Evolutionary conservation across 768 basidiomycete genomes (phyloP).

Genomic region (Astraeus odoratus): DNA sequence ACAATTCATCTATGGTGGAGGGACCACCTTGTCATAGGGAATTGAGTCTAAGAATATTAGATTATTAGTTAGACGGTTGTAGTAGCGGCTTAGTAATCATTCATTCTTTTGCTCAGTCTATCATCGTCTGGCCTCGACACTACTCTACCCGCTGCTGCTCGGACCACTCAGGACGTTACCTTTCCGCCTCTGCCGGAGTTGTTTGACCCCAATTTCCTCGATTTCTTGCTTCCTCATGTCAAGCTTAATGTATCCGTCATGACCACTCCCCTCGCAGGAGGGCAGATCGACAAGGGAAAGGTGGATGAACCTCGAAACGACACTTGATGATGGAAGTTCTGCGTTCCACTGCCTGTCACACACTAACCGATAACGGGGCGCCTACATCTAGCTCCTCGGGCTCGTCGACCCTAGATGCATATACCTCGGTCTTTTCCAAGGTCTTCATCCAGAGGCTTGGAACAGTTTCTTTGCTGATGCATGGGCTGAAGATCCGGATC

Average conservation of each 20-base stretch:
- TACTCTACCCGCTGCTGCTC: constrained; percentile 9
- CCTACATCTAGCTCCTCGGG: constrained; percentile 46
- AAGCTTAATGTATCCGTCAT: background rate
- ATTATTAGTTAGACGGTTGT: too few relatives aligned
- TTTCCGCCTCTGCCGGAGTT: constrained; percentile 56
- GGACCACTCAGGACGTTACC: constrained; percentile 38
- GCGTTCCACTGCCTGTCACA: constrained; percentile 33
- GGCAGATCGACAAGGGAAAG: constrained; percentile 15
- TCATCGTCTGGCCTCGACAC: background rate
- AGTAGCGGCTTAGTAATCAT: too few relatives aligned
- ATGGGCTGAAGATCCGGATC: constrained; percentile 50
- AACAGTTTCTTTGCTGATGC: constrained; percentile 36
- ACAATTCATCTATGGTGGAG: too few relatives aligned
- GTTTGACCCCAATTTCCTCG: constrained; percentile 47
- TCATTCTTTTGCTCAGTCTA: too few relatives aligned
- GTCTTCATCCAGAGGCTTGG: constrained; percentile 17
- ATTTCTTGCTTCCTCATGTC: constrained; percentile 42
- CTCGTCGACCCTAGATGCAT: constrained; percentile 51
- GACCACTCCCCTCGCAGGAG: background rate
- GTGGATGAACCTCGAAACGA: too few relatives aligned
- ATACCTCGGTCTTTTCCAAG: constrained; percentile 34
- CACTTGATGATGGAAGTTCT: constrained; percentile 56
- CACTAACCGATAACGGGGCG: constrained; percentile 44
- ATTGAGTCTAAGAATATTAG: too few relatives aligned
- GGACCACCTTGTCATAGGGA: too few relatives aligned